Conservation (phyloP, 768 basidiomycete genomes). For the Mycena rosella region DNA sequence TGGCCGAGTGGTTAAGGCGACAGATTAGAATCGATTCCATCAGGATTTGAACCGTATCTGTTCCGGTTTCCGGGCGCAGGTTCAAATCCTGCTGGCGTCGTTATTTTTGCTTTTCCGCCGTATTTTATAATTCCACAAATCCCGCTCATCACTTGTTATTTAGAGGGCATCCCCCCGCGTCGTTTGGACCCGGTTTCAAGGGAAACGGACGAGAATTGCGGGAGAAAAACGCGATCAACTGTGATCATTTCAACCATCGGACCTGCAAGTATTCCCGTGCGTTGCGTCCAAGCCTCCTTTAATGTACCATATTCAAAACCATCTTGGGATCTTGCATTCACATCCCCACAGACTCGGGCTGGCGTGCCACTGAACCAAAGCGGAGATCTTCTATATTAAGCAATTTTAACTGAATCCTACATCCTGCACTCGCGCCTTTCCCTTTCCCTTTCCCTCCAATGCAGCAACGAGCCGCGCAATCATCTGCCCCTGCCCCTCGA, state of each 20-base stretch:
- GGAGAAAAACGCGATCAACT: no score
- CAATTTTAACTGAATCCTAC: conserved; percentile 3
- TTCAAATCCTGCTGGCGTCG: conserved; percentile 43
- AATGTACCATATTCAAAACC: no score
- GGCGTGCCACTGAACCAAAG: no score
- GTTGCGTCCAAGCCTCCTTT: no score
- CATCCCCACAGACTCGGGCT: no score
- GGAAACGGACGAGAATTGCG: no score
- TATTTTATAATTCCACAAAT: not conserved
- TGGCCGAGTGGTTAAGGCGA: conserved; percentile 65
- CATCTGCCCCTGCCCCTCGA: conserved; percentile 72
- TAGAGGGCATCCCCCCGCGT: not conserved
- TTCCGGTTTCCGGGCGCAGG: conserved; percentile 48
- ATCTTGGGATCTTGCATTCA: no score
- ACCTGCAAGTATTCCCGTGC: no score
- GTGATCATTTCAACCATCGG: no score
- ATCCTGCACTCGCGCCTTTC: conserved; percentile 34
- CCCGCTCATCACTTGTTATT: no score
- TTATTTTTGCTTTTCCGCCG: not conserved
- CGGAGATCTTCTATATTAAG: not conserved
- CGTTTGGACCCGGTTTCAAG: not conserved
- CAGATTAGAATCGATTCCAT: conserved; percentile 52
- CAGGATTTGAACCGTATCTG: conserved; percentile 36
- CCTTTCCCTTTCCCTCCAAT: conserved; percentile 48
- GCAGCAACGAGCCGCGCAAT: conserved; percentile 53